Conservation (phyloP, 371 early-diverging fungal species). For the Rhizopus arrhizus region DNA sequence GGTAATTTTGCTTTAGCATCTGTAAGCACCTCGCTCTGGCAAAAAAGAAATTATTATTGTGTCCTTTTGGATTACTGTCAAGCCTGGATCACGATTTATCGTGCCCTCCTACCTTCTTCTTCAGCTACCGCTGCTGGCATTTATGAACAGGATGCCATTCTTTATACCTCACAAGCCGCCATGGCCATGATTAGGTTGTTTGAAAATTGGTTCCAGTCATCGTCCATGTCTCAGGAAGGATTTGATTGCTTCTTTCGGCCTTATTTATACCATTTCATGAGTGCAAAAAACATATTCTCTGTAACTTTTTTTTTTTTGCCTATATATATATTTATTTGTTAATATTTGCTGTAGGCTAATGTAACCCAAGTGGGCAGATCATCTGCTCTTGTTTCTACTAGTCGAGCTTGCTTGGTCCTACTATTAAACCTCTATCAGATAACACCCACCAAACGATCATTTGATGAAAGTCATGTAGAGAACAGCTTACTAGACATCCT, state of each 20-base stretch:
- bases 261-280: constrained; percentile 45
- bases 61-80: constrained; percentile 37
- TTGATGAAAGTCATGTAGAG: constrained; percentile 37
- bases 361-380: constrained; percentile 25
- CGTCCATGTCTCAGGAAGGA: constrained; percentile 24
- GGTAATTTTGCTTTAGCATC: constrained; percentile 6
- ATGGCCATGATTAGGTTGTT: constrained; percentile 33
- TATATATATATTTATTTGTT: neutral
- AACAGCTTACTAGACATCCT: constrained; percentile 27
- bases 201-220: constrained; percentile 29
- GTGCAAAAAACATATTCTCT: constrained; percentile 30
- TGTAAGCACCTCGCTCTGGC: constrained; percentile 21
- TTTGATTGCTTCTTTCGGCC: constrained; percentile 49
- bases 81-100: constrained; percentile 34
- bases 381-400: constrained; percentile 22
- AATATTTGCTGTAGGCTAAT: constrained; percentile 16
- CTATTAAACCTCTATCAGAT: constrained; percentile 34
- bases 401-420: constrained; percentile 24
- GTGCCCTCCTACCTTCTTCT: constrained; percentile 20
- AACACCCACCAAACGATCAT: constrained; percentile 36
- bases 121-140: neutral
- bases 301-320: constrained; percentile 17
- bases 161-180: constrained; percentile 35
- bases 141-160: constrained; percentile 20
- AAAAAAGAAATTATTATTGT: constrained; percentile 28